Percentiles rank a stretch among this genome's conserved stretches.
Conservation (phyloP, 139 green algal species). For the Tetraselmis striata region DNA sequence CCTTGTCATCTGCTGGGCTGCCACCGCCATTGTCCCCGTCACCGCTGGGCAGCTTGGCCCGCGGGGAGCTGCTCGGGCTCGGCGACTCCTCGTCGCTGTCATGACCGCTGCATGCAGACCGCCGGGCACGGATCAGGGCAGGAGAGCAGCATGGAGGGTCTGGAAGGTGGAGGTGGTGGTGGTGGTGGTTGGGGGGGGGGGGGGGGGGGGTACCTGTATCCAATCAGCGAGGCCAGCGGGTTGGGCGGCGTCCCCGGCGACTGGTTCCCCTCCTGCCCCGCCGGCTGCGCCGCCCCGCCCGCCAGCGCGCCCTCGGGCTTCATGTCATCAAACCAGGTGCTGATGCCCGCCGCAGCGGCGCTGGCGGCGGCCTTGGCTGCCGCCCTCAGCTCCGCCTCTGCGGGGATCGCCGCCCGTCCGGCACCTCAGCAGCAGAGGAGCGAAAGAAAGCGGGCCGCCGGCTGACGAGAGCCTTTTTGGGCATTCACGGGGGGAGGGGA, state of each 20-base stretch:
- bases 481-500: too few species aligned
- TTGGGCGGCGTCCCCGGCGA: too few species aligned
- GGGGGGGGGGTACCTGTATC: conserved; percentile 13
- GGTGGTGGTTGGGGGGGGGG: too few species aligned
- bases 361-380: conserved; percentile 25
- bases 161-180: too few species aligned
- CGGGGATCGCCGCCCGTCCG: too few species aligned
- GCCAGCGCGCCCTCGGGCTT: background rate
- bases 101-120: background rate
- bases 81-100: background rate
- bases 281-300: background rate
- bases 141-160: background rate
- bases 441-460: too few species aligned
- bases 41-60: background rate
- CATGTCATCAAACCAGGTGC: conserved; percentile 23
- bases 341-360: conserved; percentile 6
- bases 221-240: conserved; percentile 23
- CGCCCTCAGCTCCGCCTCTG: conserved; percentile 22
- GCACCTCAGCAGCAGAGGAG: too few species aligned
- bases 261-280: background rate
- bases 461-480: too few species aligned
- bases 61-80: background rate
- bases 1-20: background rate
- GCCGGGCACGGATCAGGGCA: too few species aligned
- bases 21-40: background rate